Conservation (phyloP, 2,329 filamentous ascomycete species). For the Rhinocladiella similis region DNA sequence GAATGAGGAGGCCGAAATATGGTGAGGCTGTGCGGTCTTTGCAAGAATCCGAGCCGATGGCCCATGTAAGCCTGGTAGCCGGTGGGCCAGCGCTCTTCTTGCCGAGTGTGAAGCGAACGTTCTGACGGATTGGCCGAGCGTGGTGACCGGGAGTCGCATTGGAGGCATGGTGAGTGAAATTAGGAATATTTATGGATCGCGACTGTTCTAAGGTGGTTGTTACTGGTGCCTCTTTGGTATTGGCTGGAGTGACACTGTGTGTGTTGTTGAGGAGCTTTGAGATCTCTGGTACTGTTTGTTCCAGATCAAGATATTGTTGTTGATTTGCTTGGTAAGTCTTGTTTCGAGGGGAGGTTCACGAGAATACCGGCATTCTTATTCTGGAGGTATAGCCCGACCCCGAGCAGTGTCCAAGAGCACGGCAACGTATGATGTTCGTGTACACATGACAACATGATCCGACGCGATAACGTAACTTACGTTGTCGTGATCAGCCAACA, state of each 20-base stretch:
- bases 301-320: too few species aligned
- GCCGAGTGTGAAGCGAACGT: constrained; percentile 10
- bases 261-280: too few species aligned
- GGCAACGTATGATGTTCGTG: not conserved
- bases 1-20: not conserved
- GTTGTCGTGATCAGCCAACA: too few species aligned
- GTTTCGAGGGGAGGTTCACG: not conserved
- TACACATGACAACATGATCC: too few species aligned
- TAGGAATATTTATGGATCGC: not conserved
- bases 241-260: not conserved
- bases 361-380: too few species aligned
- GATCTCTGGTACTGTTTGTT: too few species aligned
- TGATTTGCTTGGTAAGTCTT: not conserved
- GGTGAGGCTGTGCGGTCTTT: constrained; percentile 13
- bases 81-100: not conserved
- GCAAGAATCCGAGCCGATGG: constrained; percentile 22
- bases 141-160: constrained; percentile 11
- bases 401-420: too few species aligned
- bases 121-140: constrained; percentile 11
- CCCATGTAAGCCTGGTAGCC: constrained; percentile 11
- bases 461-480: too few species aligned
- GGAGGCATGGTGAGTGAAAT: constrained; percentile 14
- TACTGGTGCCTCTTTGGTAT: not conserved
- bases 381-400: too few species aligned
- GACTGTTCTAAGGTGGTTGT: not conserved